Percentiles rank a stretch among this genome's conserved stretches.
Conservation (phyloP, 2,329 filamentous ascomycete species). For the Fusarium robinianum region DNA sequence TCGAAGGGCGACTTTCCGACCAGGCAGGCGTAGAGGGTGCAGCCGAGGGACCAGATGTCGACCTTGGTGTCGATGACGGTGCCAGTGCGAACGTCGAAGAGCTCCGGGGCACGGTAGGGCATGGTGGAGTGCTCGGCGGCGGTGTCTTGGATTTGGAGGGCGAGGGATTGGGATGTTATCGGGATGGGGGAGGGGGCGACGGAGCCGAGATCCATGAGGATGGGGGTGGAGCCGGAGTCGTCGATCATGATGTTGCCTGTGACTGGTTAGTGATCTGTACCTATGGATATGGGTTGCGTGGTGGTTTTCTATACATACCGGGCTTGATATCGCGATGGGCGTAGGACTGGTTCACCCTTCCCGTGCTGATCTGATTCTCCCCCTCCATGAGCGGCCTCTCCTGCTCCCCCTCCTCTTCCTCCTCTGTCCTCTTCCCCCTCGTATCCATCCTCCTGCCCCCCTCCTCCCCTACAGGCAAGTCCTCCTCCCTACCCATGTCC, state of each 20-base stretch:
- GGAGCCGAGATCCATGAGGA: conserved; percentile 97
- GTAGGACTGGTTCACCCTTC: conserved; percentile 72
- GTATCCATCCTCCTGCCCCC: conserved; percentile 39
- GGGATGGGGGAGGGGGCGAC: conserved; percentile 84
- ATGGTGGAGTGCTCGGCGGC: conserved; percentile 97
- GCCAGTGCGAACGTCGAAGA: conserved; percentile 97
- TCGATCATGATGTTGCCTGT: conserved; percentile 96
- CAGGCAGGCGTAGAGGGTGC: conserved; percentile 95
- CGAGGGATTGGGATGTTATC: conserved; percentile 87
- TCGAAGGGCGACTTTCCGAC: conserved; percentile 98
- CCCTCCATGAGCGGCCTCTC: conserved; percentile 82
- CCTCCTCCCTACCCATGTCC: conserved; percentile 54
- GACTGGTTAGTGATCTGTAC: conserved; percentile 12
- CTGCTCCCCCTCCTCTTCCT: conserved; percentile 74
- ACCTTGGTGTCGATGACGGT: conserved; percentile 92
- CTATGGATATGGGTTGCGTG: no score
- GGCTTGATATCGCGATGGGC: conserved; percentile 98
- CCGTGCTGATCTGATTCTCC: conserved; percentile 68
- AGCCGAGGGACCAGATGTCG: conserved; percentile 96
- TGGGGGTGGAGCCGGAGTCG: conserved; percentile 83
- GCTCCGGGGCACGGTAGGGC: conserved; percentile 95
- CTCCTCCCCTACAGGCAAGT: conserved; percentile 45
- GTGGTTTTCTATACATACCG: conserved; percentile 69
- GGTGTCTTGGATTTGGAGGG: conserved; percentile 89
- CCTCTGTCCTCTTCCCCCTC: conserved; percentile 55